Evolutionary conservation across 2,329 filamentous ascomycete species (phyloP), one percentile per base, ranked within the genome.

Genomic region (Scedosporium apiospermum): DNA sequence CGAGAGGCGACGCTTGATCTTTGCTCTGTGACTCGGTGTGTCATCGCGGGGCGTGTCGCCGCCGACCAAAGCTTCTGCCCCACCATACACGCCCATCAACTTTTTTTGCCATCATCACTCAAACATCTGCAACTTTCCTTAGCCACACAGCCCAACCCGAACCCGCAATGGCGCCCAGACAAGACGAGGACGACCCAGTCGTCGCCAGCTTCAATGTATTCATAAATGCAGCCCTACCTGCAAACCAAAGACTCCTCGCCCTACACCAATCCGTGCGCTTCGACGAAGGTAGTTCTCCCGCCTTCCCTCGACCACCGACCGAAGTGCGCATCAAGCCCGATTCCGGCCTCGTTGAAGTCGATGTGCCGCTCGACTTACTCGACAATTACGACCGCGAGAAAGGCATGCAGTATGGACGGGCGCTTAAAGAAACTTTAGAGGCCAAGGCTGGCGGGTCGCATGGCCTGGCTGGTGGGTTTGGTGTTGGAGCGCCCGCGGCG

Each of bases 231-330:
- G 78, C 82, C 21, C 83, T 89, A 57, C 80, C 86, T 4, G 72
- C 76, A 16, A 79, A 80, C 69, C 86, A 85, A 64, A 82, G 88
- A 67, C 84, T 92, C 64, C 88, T 93, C 69, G 84, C 98, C 66
- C 84, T 99, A 57, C 93, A 98, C 77, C 96, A 96, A 74, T 88
- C 93, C 27, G 93, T 93, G 75, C 89, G 90, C 65, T 80, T 81
- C 46, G 79, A 85, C 63, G 79, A 83, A 49, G 82, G 88, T 65
- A 71, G 75, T 10, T 55, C 60, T 7, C 68, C 74, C 57, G 76
- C 77, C 10, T 69, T 75, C 57, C 74, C 84, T 23, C 89, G 93
- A 10, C 78, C 84, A 16, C 90, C 95, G 10, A 78, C 84, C 21
- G 86, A 89, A 68, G 79, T 98, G 69, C 91, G 93, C 67, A 78